Conservation (phyloP, 345 rosid genomes). For the Gossypium herbaceum region DNA sequence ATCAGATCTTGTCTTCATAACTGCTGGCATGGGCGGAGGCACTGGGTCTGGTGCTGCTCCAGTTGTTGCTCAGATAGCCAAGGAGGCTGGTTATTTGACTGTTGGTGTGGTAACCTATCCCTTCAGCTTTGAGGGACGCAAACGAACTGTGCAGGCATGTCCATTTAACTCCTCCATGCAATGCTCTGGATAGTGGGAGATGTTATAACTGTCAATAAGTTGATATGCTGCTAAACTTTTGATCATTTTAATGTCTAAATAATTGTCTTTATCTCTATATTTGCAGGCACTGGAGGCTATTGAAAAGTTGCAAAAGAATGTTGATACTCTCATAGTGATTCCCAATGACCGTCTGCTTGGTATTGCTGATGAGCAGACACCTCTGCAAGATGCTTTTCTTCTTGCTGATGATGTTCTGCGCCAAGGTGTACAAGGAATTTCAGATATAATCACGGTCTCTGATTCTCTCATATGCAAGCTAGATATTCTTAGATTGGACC, state of each 20-base stretch:
- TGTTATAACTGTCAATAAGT: neutral
- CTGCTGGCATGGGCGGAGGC: conserved; percentile 99
- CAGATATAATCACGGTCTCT: conserved; percentile 92
- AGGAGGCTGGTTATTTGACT: conserved; percentile 89
- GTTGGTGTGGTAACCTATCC: conserved; percentile 99
- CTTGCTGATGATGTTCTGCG: conserved; percentile 89
- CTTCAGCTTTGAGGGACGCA: conserved; percentile 97
- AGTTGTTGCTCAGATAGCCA: conserved; percentile 86
- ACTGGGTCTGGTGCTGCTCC: conserved; percentile 99
- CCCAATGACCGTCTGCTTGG: conserved; percentile 96
- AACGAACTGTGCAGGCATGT: conserved; percentile 82
- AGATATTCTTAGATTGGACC: neutral
- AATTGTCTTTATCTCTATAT: conserved; percentile 4
- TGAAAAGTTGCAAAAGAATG: conserved; percentile 90
- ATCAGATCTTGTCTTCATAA: conserved; percentile 94
- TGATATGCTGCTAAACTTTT: neutral
- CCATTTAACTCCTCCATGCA: neutral
- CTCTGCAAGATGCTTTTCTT: conserved; percentile 97
- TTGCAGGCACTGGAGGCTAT: conserved; percentile 93
- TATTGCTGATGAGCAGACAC: conserved; percentile 96
- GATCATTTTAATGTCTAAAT: neutral
- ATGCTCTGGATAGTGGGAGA: neutral
- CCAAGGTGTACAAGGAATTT: conserved; percentile 99
- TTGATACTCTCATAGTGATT: conserved; percentile 91
- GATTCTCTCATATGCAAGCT: conserved; percentile 2